phyloP scores from a whole-genome alignment of 257 asterid species.

The Capsicum chinense region DNA sequence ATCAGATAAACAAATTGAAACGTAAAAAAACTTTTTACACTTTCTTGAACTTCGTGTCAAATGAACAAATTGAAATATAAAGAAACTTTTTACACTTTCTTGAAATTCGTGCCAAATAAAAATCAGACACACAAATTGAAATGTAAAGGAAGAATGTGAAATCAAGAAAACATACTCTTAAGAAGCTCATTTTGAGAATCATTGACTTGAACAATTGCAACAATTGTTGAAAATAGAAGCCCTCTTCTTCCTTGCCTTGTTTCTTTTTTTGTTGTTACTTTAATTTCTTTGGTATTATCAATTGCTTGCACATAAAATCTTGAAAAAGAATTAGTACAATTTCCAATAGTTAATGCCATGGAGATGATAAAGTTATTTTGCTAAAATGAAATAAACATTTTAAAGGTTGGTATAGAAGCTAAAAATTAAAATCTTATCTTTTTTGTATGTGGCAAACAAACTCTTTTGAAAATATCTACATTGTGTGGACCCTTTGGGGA shows the following conservation, averaged over 20 bases:
- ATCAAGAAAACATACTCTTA: slow-evolving; percentile 45
- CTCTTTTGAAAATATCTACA: background rate
- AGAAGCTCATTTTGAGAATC: slow-evolving; percentile 82
- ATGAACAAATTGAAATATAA: too few relatives aligned
- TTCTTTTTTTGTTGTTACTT: slow-evolving; percentile 29
- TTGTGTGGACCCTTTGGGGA: slow-evolving; percentile 18
- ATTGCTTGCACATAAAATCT: slow-evolving; percentile 36
- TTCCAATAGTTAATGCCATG: slow-evolving; percentile 49
- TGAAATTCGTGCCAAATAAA: too few relatives aligned
- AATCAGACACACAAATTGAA: too few relatives aligned
- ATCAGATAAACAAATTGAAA: too few relatives aligned
- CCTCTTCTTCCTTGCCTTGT: slow-evolving; percentile 59
- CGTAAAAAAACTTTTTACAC: too few relatives aligned
- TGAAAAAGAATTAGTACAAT: slow-evolving; percentile 34
- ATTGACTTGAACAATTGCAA: slow-evolving; percentile 30
- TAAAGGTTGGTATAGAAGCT: slow-evolving; percentile 12
- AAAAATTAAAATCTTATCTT: background rate
- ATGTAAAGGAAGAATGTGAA: background rate
- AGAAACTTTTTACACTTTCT: too few relatives aligned
- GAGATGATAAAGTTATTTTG: background rate
- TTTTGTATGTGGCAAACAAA: background rate
- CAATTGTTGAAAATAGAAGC: slow-evolving; percentile 50
- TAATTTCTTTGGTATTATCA: slow-evolving; percentile 32
- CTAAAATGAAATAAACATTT: background rate
- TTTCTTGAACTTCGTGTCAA: too few relatives aligned